Evolutionary conservation across 345 rosid genomes (phyloP).

Genomic region (Sonneratia caseolaris): DNA sequence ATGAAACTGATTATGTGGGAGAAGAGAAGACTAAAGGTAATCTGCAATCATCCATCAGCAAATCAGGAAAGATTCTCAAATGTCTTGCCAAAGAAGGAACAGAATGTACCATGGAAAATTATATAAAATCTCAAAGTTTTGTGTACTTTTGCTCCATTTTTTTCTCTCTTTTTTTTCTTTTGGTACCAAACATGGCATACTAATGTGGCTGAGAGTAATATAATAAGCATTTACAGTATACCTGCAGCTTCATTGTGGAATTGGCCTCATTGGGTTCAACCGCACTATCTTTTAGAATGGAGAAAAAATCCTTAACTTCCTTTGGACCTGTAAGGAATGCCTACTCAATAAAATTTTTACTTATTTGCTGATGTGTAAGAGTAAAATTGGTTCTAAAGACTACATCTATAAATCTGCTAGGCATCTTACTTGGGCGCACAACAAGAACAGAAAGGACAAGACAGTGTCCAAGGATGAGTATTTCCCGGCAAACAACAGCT

Average conservation of each 20-base stretch:
- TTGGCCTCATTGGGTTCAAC: conserved; percentile 42
- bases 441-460: conserved; percentile 76
- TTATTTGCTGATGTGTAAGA: not conserved
- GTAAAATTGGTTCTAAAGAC: not conserved
- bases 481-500: conserved; percentile 79
- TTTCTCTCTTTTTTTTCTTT: not conserved
- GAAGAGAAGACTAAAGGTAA: conserved; percentile 68
- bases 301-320: conserved; percentile 65
- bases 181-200: not conserved
- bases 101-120: not conserved
- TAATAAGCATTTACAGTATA: conserved; percentile 7
- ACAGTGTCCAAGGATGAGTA: conserved; percentile 80
- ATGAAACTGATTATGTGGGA: conserved; percentile 68
- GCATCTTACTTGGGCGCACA: conserved; percentile 69
- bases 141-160: not conserved
- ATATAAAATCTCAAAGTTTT: not conserved
- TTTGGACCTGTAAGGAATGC: conserved; percentile 45
- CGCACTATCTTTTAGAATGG: conserved; percentile 61
- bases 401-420: not conserved
- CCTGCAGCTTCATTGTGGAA: conserved; percentile 67
- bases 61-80: conserved; percentile 8
- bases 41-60: conserved; percentile 36
- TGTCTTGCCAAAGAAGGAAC: not conserved
- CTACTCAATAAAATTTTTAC: not conserved
- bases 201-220: not conserved